These are phyloP conservation scores for Chenopodium formosanum DNA, from an alignment of 148 eudicot species.

Conservation along the genomic window DNA sequence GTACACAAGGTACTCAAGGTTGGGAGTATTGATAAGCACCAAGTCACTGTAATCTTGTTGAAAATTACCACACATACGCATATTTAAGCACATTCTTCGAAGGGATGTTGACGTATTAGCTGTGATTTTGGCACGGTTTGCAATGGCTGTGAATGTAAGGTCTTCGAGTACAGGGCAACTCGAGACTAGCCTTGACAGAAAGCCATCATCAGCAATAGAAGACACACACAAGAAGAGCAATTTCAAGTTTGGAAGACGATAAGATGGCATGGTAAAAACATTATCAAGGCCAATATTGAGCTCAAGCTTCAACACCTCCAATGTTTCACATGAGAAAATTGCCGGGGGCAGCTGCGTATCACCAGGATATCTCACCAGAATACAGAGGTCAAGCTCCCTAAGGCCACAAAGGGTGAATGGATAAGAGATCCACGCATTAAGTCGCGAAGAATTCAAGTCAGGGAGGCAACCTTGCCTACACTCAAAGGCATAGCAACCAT, in stretches of 20 bases:
- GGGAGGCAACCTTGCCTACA: background rate
- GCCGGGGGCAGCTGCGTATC: background rate
- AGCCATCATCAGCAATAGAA: background rate
- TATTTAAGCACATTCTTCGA: no score
- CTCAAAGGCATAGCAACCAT: background rate
- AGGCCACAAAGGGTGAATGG: background rate
- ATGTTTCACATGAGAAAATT: background rate
- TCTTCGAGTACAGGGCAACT: no score
- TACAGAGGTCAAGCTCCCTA: background rate
- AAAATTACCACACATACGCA: no score
- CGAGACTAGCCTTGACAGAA: slow-evolving; percentile 3
- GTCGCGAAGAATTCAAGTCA: background rate
- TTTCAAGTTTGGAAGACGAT: slow-evolving; percentile 22
- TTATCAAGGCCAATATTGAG: background rate
- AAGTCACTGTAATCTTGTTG: no score
- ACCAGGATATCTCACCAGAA: background rate
- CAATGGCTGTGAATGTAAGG: no score
- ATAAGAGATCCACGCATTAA: background rate
- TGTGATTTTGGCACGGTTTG: no score
- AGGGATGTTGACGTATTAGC: no score
- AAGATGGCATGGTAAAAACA: background rate
- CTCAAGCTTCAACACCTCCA: background rate
- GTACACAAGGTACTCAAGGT: slow-evolving; percentile 7
- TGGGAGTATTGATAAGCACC: slow-evolving; percentile 24
- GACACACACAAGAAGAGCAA: background rate